Evolutionary conservation across 306 rosid genomes (phyloP).

Genomic region (Lupinus albus): DNA sequence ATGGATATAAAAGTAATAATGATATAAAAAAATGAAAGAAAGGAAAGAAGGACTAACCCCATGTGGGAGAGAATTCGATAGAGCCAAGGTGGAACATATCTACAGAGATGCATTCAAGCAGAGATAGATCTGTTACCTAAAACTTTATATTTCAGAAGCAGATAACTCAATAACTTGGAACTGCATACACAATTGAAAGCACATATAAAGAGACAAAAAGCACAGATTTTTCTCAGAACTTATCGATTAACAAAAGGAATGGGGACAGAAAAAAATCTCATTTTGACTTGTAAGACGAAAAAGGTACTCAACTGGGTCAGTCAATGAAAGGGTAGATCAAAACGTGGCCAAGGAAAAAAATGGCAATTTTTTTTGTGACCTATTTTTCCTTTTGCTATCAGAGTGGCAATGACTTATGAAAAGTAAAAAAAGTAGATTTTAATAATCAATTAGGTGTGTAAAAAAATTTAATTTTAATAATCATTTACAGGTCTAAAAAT

Average conservation of each 20-base stretch:
- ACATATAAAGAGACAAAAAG: neutral
- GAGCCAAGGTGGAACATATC: slow-evolving; percentile 64
- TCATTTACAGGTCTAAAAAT: no score
- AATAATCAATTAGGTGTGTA: no score
- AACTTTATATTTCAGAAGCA: slow-evolving; percentile 35
- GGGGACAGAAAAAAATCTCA: slow-evolving; percentile 29
- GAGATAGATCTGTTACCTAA: slow-evolving; percentile 44
- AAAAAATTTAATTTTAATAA: no score
- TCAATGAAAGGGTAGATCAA: no score
- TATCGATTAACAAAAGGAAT: slow-evolving; percentile 6
- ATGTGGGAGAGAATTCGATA: slow-evolving; percentile 59
- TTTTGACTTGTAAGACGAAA: neutral
- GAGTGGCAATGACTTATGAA: no score
- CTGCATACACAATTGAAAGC: slow-evolving; percentile 33
- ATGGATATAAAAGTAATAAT: neutral
- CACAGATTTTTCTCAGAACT: slow-evolving; percentile 23
- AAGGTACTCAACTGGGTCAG: no score
- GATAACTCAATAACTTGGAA: slow-evolving; percentile 20
- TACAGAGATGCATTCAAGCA: slow-evolving; percentile 57
- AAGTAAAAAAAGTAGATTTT: no score
- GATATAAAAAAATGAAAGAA: slow-evolving; percentile 14
- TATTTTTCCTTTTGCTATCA: no score
- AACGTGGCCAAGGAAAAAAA: no score
- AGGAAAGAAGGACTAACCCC: slow-evolving; percentile 63
- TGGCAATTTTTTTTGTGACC: no score